Base-by-base conservation (phyloP, 2,329 filamentous ascomycete species). In the Talaromyces funiculosus region DNA sequence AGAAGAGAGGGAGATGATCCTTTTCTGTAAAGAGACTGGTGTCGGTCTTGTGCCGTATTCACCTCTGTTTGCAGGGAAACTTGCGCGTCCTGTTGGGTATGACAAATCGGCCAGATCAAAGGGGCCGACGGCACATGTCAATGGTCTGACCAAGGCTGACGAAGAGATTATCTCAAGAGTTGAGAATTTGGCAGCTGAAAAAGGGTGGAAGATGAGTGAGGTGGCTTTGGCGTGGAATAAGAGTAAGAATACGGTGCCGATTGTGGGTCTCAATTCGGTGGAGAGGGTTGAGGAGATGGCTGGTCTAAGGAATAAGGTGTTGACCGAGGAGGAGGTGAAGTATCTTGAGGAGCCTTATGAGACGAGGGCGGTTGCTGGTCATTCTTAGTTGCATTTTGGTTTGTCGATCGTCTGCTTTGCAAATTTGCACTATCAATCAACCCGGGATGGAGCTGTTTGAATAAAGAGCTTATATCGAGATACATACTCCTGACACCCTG, bases 1-100 rank as follows among this genome's bases (percentile, higher is more conserved):
- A 66, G 85, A 87, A 64, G 84, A 83, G 68, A 72, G 81, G 0
- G 81, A 83, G 64, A 83, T 83, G 81, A 81, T 75, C 61, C 73
- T 74, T 6, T 81, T 78, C 63, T 82, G 80, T 63, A 70, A 77
- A 24, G 70, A 72, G n/a, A 80, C 77, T 1, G 80, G 79, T 4
- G 77, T 81, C 29, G 79, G 79, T 1, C 64, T 81, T 37, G 77
- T 81, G 43, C 61, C 78, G 2, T 61, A 56, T 22, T 43, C 42
- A 12, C 42, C 42, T 67, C 0, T 61, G 67, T 43, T 43, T 43
- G 42, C 42, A 1, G 42, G 42, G 4, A 60, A 64, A 16, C 64
- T 43, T 20, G 42, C 42, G 42, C 42, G 42, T 5, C 42, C 42
- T 20, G 5, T 24, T 16, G 42, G 42, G 3, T 43, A 43, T 1